phyloP scores from a whole-genome alignment of 352 stramenopile genomes.

The Globisporangium emineosum region DNA sequence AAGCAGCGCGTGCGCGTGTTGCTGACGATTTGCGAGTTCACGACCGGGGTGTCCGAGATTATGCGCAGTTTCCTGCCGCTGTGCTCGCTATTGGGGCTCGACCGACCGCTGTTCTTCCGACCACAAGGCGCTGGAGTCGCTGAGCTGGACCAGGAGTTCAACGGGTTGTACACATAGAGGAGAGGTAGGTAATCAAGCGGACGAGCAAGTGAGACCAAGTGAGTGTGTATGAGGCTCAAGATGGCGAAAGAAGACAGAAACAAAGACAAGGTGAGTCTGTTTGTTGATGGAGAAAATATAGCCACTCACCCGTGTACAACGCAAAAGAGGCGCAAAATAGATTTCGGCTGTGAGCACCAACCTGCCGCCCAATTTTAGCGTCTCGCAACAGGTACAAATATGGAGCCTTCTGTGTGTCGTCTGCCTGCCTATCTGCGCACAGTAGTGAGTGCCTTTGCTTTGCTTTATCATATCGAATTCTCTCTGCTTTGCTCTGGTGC shows the following conservation, averaged over 20 bases:
- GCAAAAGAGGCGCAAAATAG: constrained; percentile 25
- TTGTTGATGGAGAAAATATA: background rate
- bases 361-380: constrained; percentile 2
- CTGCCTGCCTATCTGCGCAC: background rate
- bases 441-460: background rate
- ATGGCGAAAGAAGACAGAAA: background rate
- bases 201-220: background rate
- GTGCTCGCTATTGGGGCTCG: constrained; percentile 27
- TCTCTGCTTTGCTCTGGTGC: background rate
- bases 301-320: background rate
- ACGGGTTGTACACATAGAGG: constrained; percentile 62
- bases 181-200: background rate
- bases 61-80: constrained; percentile 48
- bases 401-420: background rate
- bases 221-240: too few species aligned
- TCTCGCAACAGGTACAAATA: constrained; percentile 2
- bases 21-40: constrained; percentile 49
- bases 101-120: constrained; percentile 38
- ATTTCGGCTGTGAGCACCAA: constrained; percentile 22
- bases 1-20: constrained; percentile 50
- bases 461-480: constrained; percentile 2
- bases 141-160: constrained; percentile 22
- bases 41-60: constrained; percentile 34
- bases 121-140: constrained; percentile 4
- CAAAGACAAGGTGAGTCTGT: background rate